phyloP scores from a whole-genome alignment of 305 asterid genomes.

The Solanum hybrid region DNA sequence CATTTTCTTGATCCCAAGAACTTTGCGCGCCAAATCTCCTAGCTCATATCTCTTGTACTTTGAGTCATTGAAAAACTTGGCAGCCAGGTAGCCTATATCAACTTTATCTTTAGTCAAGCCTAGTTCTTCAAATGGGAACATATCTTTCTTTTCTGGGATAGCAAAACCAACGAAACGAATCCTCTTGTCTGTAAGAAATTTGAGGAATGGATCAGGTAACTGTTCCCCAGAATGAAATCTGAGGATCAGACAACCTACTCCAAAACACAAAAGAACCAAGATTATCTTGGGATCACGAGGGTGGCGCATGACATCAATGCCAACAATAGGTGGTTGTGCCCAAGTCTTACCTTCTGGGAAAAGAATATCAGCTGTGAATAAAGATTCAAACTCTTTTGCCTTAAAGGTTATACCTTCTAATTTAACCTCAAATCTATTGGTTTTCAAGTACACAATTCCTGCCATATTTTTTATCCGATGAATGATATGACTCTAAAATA shows the following conservation, averaged over 20 bases:
- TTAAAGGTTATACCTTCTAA: slow-evolving; percentile 88
- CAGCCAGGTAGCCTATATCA: slow-evolving; percentile 62
- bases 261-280: slow-evolving; percentile 53
- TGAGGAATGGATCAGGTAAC: slow-evolving; percentile 41
- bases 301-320: slow-evolving; percentile 77
- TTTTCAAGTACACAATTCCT: slow-evolving; percentile 62
- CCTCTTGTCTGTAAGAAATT: slow-evolving; percentile 54
- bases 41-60: slow-evolving; percentile 49
- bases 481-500: background rate
- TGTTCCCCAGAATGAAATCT: slow-evolving; percentile 46
- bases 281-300: slow-evolving; percentile 68
- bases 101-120: slow-evolving; percentile 30
- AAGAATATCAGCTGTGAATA: slow-evolving; percentile 63
- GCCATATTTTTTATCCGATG: slow-evolving; percentile 32
- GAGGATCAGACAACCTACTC: slow-evolving; percentile 69
- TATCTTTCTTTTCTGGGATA: slow-evolving; percentile 50
- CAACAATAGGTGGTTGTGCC: slow-evolving; percentile 64
- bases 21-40: slow-evolving; percentile 41
- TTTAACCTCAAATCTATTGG: slow-evolving; percentile 74
- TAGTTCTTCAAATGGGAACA: slow-evolving; percentile 61
- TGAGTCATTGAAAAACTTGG: slow-evolving; percentile 34
- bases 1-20: slow-evolving; percentile 62
- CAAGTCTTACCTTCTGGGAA: slow-evolving; percentile 61
- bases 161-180: slow-evolving; percentile 63
- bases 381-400: slow-evolving; percentile 51